Percentiles rank a stretch among this genome's conserved stretches.
These are phyloP conservation scores for Nicotiana benthamiana DNA, from an alignment of 257 asterid genomes.

Conservation along the genomic window DNA sequence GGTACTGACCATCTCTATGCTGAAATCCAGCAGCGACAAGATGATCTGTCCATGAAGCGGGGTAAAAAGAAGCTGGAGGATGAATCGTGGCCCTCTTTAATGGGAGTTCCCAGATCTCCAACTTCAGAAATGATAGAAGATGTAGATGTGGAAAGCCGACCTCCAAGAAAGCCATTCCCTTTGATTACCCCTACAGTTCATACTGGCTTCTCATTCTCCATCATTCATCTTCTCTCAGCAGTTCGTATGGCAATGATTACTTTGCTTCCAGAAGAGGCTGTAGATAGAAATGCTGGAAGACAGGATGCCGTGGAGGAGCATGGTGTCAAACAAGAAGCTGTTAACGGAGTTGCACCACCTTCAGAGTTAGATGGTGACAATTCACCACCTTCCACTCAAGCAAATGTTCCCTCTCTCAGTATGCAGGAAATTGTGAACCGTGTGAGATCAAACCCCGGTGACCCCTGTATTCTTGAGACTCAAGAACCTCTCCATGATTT, in stretches of 20 bases:
- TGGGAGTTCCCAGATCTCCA: slow-evolving; percentile 50
- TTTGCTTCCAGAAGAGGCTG: slow-evolving; percentile 57
- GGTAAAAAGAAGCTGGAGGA: slow-evolving; percentile 58
- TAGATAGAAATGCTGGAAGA: slow-evolving; percentile 36
- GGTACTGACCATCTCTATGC: slow-evolving; percentile 34
- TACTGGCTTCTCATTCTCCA: slow-evolving; percentile 82
- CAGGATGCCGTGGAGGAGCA: slow-evolving; percentile 37
- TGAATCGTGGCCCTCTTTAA: slow-evolving; percentile 31
- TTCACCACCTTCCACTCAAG: slow-evolving; percentile 38
- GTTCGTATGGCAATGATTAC: slow-evolving; percentile 83
- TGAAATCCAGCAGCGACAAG: slow-evolving; percentile 41
- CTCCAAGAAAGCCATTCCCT: slow-evolving; percentile 65
- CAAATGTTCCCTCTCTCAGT: slow-evolving; percentile 55
- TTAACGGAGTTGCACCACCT: slow-evolving; percentile 26
- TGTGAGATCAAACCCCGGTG: slow-evolving; percentile 82
- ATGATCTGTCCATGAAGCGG: slow-evolving; percentile 48
- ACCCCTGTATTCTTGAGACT: slow-evolving; percentile 92
- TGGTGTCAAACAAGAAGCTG: slow-evolving; percentile 37
- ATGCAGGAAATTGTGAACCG: slow-evolving; percentile 83
- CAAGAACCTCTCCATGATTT: slow-evolving; percentile 98
- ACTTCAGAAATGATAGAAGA: slow-evolving; percentile 36
- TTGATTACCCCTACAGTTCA: slow-evolving; percentile 83
- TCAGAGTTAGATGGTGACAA: slow-evolving; percentile 32
- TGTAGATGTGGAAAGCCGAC: slow-evolving; percentile 52
- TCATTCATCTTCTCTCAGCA: slow-evolving; percentile 93